Base-by-base conservation (phyloP, 2,329 filamentous ascomycete species). In the Pseudogymnoascus sp. region DNA sequence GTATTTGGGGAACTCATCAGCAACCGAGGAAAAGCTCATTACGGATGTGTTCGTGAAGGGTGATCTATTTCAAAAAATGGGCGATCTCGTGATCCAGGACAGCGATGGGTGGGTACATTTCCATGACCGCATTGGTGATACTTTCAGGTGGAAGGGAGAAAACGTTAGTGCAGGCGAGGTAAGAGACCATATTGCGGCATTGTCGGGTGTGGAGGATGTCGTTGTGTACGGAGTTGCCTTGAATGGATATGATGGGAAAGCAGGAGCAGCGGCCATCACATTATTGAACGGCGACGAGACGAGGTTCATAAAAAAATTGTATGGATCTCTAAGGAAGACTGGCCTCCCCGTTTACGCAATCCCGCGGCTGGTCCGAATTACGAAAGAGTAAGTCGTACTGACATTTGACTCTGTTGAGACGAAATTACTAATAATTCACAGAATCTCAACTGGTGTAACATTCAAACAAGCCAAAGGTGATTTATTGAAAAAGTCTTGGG, bases 131-230 rank as follows among this genome's bases (percentile, higher is more conserved):
- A 74, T 82, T 60, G 81, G 81, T 9, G 81, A 83, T 66, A 83
- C 81, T 0, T 83, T 79, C 71, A 73, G 81, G 8, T 83, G 81
- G 81, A 82, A 79, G 65, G 77, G 77, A 1, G 78, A 80, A 71
- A 79, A 79, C 60, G 77, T 80, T 3, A 77, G 75, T 60, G 77
- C 78, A 0, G 77, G 77, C 0, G 78, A 80, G 64, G 74, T 79
- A 25, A 69, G 76, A 59, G 77, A 78, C 65, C 76, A 77, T 67
- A 76, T 79, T 49, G 76, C 76, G 43, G 70, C 71, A 21, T 72
- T 79, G 46, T 68, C 72, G 1, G 75, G 71, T 3, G 74, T 79
- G 7, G 71, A 74, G 42, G 77, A 79, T 69, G 77, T 77, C 4
- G 74, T 78, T 12, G 77, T 79, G 1, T 79, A 77, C 66, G 77